Conservation (phyloP, 441 rosid species). For the Populus hybrid region DNA sequence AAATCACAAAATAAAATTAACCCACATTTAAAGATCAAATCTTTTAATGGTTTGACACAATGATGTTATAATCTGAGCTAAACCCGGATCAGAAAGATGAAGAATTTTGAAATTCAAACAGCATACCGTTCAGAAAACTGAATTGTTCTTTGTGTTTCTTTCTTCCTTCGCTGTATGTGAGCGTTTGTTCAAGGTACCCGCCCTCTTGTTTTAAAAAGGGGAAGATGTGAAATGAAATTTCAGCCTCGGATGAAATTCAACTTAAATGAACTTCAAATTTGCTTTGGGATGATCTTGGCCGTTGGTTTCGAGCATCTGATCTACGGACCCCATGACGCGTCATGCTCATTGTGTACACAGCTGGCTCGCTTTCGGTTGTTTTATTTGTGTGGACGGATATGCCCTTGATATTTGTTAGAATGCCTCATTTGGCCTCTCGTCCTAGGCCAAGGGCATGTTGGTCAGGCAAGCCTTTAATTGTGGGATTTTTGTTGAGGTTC, state of each 20-base stretch:
- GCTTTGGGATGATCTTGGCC: constrained; percentile 31
- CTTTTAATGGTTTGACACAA: neutral
- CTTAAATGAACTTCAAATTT: constrained; percentile 38
- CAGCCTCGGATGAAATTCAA: constrained; percentile 28
- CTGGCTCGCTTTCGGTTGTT: constrained; percentile 33
- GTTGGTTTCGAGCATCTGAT: constrained; percentile 22
- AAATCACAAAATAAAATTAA: neutral
- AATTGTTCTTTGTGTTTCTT: neutral
- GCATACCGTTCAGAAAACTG: neutral
- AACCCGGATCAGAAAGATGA: neutral
- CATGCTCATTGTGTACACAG: constrained; percentile 26
- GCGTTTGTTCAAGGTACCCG: constrained; percentile 33
- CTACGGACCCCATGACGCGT: constrained; percentile 31
- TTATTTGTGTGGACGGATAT: constrained; percentile 11
- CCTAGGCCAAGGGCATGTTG: neutral
- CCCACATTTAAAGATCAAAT: neutral
- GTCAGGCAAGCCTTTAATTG: neutral
- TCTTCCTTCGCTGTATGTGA: no score
- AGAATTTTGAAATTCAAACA: neutral
- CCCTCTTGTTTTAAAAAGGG: constrained; percentile 39
- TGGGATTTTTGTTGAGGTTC: neutral
- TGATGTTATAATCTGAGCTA: neutral
- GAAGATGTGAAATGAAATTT: constrained; percentile 32
- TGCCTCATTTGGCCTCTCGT: neutral
- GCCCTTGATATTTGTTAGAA: neutral